phyloP scores from a whole-genome alignment of 495 filamentous ascomycete species.

The Penicillium parvum region DNA sequence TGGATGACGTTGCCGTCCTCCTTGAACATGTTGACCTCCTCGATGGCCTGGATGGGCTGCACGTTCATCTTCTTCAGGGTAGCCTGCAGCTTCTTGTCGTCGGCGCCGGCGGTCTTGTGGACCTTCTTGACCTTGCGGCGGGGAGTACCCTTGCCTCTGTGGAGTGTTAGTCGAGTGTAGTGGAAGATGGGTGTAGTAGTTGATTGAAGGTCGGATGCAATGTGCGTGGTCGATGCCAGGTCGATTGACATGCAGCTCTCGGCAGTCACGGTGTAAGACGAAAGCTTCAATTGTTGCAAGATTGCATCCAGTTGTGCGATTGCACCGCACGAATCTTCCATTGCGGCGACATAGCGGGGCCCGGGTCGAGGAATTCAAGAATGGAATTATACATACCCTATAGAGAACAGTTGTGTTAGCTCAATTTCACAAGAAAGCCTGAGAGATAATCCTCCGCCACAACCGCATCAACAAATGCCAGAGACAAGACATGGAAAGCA shows the following conservation, averaged over 20 bases:
- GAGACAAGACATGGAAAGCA: too few relatives aligned
- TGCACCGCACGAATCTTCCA: constrained; percentile 4
- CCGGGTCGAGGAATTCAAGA: neutral
- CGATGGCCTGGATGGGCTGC: constrained; percentile 96
- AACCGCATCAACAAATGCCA: too few relatives aligned
- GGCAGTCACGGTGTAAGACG: too few relatives aligned
- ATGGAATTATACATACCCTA: constrained; percentile 32
- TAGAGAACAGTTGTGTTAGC: constrained; percentile 3
- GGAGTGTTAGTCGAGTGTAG: constrained; percentile 9
- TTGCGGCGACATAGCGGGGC: neutral
- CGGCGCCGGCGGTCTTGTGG: constrained; percentile 79
- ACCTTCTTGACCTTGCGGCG: constrained; percentile 98
- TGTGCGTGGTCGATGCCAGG: constrained; percentile 3
- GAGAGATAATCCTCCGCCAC: neutral
- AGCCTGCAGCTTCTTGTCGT: constrained; percentile 99
- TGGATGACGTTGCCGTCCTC: constrained; percentile 99
- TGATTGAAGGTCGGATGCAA: neutral
- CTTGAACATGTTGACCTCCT: constrained; percentile 99
- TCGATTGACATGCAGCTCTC: neutral
- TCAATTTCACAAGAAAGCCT: neutral
- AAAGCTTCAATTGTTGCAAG: neutral
- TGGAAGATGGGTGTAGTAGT: neutral
- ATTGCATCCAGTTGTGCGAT: neutral
- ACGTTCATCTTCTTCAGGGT: constrained; percentile 93
- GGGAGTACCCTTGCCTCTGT: constrained; percentile 95